Conservation (phyloP, 2,329 filamentous ascomycete species). For the Teratosphaeria gauchensis region DNA sequence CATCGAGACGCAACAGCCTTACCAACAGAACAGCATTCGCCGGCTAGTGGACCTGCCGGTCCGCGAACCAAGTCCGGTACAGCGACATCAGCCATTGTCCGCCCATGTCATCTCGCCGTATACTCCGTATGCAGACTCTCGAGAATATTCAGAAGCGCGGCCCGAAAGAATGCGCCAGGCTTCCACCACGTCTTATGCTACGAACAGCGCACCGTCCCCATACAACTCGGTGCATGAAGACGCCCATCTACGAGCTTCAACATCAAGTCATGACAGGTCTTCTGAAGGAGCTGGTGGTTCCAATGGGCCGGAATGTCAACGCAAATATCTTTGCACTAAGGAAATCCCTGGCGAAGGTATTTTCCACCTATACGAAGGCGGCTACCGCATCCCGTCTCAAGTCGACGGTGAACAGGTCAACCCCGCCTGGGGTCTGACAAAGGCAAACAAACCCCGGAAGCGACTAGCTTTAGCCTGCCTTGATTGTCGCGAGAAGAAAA, state of each 20-base stretch:
- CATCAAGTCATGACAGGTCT: slow-evolving; percentile 9
- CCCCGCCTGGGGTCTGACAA: slow-evolving; percentile 86
- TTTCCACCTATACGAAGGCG: slow-evolving; percentile 25
- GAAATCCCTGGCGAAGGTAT: slow-evolving; percentile 22
- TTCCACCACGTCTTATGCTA: slow-evolving; percentile 14
- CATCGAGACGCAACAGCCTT: slow-evolving; percentile 7
- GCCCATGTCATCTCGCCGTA: slow-evolving; percentile 16
- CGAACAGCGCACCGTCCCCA: slow-evolving; percentile 17
- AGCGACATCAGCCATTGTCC: slow-evolving; percentile 9
- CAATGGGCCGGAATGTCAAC: slow-evolving; percentile 14
- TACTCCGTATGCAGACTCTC: slow-evolving; percentile 10
- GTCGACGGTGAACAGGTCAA: slow-evolving; percentile 84
- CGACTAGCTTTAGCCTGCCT: slow-evolving; percentile 85
- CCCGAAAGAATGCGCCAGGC: slow-evolving; percentile 14
- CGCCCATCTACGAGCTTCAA: slow-evolving; percentile 11
- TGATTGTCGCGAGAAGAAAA: slow-evolving; percentile 92
- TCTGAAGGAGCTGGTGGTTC: slow-evolving; percentile 3
- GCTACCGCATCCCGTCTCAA: slow-evolving; percentile 22
- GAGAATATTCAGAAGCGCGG: slow-evolving; percentile 13
- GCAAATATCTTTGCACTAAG: slow-evolving; percentile 24
- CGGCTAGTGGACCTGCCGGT: slow-evolving; percentile 19
- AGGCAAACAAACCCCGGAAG: slow-evolving; percentile 88
- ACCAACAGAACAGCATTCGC: slow-evolving; percentile 6
- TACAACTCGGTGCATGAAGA: slow-evolving; percentile 16
- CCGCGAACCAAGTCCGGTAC: slow-evolving; percentile 18